Evolutionary conservation across 2,329 filamentous ascomycete genomes (phyloP).

Genomic region (Xylariaceae sp.): DNA sequence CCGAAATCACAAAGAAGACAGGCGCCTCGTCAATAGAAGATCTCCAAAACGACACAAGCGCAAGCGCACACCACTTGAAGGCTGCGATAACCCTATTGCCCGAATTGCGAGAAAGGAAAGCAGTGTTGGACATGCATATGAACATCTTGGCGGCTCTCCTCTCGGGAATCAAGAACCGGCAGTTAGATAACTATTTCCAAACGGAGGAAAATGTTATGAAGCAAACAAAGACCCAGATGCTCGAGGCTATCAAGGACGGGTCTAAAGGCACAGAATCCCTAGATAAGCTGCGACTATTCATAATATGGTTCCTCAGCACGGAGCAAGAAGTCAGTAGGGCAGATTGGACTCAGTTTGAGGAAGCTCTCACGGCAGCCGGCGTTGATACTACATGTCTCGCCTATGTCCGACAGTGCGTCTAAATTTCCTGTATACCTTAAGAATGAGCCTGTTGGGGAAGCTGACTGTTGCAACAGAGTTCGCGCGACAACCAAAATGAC

Average conservation of each 20-base stretch:
- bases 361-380: conserved; percentile 77
- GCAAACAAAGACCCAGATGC: conserved; percentile 85
- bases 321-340: conserved; percentile 83
- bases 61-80: conserved; percentile 92
- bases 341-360: conserved; percentile 86
- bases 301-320: conserved; percentile 96
- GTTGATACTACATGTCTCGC: conserved; percentile 78
- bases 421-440: background rate
- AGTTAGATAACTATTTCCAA: conserved; percentile 95
- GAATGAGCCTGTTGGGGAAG: background rate
- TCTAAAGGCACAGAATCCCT: conserved; percentile 82
- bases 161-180: conserved; percentile 87
- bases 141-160: conserved; percentile 84
- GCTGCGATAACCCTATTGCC: conserved; percentile 92
- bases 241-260: conserved; percentile 82
- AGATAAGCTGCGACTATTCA: conserved; percentile 91
- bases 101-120: conserved; percentile 89
- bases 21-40: conserved; percentile 93
- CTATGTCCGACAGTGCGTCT: conserved; percentile 81
- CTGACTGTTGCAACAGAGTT: conserved; percentile 61
- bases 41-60: conserved; percentile 84
- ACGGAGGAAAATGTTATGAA: conserved; percentile 92
- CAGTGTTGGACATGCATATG: conserved; percentile 98
- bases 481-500: conserved; percentile 97
- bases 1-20: conserved; percentile 92